These are phyloP conservation scores for Collybiopsis luxurians DNA, from an alignment of 768 basidiomycete genomes.

Conservation along the genomic window DNA sequence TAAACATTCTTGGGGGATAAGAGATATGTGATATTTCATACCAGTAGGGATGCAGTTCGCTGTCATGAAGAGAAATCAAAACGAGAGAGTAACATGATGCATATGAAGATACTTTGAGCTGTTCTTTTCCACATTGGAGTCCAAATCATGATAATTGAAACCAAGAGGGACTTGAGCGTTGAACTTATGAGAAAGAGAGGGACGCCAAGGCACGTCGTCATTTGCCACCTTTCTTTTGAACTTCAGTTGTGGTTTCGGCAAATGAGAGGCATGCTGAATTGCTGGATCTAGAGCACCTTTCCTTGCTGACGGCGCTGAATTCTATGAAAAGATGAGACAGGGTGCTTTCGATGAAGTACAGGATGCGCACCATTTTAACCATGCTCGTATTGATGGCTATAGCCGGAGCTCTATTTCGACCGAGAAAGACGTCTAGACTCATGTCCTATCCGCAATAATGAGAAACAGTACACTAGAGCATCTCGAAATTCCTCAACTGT, in stretches of 20 bases:
- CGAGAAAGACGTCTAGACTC: constrained; percentile 75
- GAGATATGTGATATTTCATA: constrained; percentile 77
- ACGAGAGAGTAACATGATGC: not conserved
- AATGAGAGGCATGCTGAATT: constrained; percentile 69
- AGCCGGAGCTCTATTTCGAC: constrained; percentile 63
- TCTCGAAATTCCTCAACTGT: constrained; percentile 50
- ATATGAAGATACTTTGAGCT: not conserved
- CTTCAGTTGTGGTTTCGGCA: constrained; percentile 78
- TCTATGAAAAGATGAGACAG: constrained; percentile 23
- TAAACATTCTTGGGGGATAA: constrained; percentile 71
- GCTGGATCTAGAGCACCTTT: constrained; percentile 53
- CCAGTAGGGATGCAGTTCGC: constrained; percentile 72
- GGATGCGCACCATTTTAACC: constrained; percentile 29
- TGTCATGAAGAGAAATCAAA: constrained; percentile 9
- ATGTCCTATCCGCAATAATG: constrained; percentile 56
- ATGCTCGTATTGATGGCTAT: constrained; percentile 46
- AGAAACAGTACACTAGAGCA: not conserved
- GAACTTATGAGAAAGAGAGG: constrained; percentile 71
- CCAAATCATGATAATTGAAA: constrained; percentile 42
- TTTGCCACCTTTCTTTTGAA: constrained; percentile 68
- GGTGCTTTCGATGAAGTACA: not conserved
- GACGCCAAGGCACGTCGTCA: constrained; percentile 60
- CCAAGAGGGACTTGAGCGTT: constrained; percentile 85
- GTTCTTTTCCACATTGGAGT: constrained; percentile 21
- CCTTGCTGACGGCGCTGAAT: constrained; percentile 18